Conservation (phyloP, 1,139 yeast species). For the Candida sp. region DNA sequence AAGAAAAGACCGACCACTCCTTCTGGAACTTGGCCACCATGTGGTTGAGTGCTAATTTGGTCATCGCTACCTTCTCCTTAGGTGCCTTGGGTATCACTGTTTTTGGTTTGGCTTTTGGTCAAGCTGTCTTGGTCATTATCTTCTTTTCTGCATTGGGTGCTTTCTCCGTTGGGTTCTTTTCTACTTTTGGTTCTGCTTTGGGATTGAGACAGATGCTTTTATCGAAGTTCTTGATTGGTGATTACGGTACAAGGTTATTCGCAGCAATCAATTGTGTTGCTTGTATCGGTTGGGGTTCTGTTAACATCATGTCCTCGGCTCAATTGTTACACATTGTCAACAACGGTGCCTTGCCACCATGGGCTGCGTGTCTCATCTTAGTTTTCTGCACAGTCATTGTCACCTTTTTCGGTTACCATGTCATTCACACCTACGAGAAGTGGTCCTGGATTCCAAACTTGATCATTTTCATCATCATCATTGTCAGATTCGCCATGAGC, state of each 20-base stretch:
- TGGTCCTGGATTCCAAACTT: conserved; percentile 90
- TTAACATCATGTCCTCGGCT: conserved; percentile 89
- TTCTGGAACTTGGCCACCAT: conserved; percentile 77
- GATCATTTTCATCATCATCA: conserved; percentile 73
- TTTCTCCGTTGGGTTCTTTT: conserved; percentile 80
- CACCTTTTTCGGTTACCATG: conserved; percentile 86
- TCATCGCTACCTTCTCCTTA: conserved; percentile 79
- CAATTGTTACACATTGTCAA: conserved; percentile 82
- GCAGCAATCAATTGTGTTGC: conserved; percentile 81
- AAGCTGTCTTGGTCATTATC: conserved; percentile 61
- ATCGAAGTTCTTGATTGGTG: conserved; percentile 80
- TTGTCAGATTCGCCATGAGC: conserved; percentile 74
- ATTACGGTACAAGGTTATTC: conserved; percentile 74
- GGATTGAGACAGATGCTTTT: conserved; percentile 92
- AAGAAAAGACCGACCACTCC: conserved; percentile 65
- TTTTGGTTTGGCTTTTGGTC: conserved; percentile 65
- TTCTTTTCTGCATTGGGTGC: conserved; percentile 79
- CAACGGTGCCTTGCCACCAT: conserved; percentile 73
- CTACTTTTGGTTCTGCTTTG: conserved; percentile 81
- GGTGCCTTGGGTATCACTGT: conserved; percentile 78
- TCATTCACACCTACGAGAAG: conserved; percentile 82
- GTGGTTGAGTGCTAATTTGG: conserved; percentile 96
- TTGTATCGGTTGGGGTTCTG: conserved; percentile 97
- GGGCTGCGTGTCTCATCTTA: conserved; percentile 89
- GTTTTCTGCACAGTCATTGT: conserved; percentile 71